phyloP scores from a whole-genome alignment of 2,329 filamentous ascomycete species.

The Falciphora oryzae region DNA sequence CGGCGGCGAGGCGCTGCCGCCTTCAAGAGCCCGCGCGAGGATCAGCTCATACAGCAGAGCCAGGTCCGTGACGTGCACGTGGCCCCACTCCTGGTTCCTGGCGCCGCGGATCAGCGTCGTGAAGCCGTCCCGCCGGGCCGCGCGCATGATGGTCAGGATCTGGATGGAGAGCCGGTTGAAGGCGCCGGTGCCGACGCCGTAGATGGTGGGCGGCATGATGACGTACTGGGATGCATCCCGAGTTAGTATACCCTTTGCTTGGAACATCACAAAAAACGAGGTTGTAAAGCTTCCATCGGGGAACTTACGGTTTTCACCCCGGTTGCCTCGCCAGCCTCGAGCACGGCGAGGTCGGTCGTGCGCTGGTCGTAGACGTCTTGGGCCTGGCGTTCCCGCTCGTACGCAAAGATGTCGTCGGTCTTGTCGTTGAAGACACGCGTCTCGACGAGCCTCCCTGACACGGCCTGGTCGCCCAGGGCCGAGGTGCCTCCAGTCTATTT shows the following conservation, averaged over 20 bases:
- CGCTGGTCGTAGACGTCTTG: constrained; percentile 27
- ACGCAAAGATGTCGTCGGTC: constrained; percentile 35
- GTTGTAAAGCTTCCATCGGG: too few relatives aligned
- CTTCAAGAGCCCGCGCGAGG: constrained; percentile 25
- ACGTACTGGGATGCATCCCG: constrained; percentile 15
- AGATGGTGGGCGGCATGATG: constrained; percentile 42
- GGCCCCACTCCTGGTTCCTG: constrained; percentile 32
- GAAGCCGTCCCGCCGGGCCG: constrained; percentile 20
- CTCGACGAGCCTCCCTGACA: constrained; percentile 26
- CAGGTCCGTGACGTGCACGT: constrained; percentile 40
- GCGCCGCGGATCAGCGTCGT: constrained; percentile 26
- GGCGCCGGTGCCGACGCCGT: constrained; percentile 35
- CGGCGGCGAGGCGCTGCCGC: constrained; percentile 20
- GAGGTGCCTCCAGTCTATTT: constrained; percentile 36
- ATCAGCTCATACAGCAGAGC: constrained; percentile 34
- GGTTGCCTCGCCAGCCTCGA: constrained; percentile 30
- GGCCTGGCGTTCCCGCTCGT: constrained; percentile 15
- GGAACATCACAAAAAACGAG: too few relatives aligned
- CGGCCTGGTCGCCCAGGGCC: constrained; percentile 35
- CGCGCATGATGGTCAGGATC: constrained; percentile 22
- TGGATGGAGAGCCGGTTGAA: constrained; percentile 35
- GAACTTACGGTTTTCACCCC: not conserved
- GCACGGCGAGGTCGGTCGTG: constrained; percentile 36
- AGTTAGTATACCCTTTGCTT: too few relatives aligned
- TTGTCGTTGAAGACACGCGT: constrained; percentile 34